Evolutionary conservation across 257 asterid genomes (phyloP).

Genomic region (Capsicum pubescens): DNA sequence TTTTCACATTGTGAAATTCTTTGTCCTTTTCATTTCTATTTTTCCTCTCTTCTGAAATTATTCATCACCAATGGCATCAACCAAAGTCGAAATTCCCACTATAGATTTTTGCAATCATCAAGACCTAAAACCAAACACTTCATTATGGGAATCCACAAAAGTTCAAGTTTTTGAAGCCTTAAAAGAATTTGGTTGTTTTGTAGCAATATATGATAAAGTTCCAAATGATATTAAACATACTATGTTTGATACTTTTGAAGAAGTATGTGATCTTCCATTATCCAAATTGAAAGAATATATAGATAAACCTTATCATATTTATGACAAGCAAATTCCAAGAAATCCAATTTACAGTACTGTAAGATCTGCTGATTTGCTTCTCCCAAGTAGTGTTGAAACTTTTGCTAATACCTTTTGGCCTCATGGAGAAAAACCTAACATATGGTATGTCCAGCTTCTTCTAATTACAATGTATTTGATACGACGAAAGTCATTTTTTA

Average conservation of each 20-base stretch:
- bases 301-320: not conserved
- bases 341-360: not conserved
- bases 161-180: not conserved
- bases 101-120: not conserved
- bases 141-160: constrained; percentile 1
- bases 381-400: not conserved
- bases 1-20: no score
- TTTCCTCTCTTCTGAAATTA: no score
- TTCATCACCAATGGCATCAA: no score
- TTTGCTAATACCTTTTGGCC: not conserved
- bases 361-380: not conserved
- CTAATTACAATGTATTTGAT: no score
- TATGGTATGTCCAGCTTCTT: not conserved
- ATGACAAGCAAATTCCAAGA: not conserved
- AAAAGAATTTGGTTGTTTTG: not conserved
- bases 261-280: not conserved
- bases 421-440: not conserved
- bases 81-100: not conserved
- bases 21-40: no score
- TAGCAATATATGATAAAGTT: not conserved
- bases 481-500: no score
- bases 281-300: not conserved
- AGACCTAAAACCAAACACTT: not conserved
- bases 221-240: not conserved
- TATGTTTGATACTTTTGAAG: not conserved